Evolutionary conservation across 768 basidiomycete species (phyloP), one percentile per base, ranked within the genome.

Genomic region (Phylloporus scabripes): DNA sequence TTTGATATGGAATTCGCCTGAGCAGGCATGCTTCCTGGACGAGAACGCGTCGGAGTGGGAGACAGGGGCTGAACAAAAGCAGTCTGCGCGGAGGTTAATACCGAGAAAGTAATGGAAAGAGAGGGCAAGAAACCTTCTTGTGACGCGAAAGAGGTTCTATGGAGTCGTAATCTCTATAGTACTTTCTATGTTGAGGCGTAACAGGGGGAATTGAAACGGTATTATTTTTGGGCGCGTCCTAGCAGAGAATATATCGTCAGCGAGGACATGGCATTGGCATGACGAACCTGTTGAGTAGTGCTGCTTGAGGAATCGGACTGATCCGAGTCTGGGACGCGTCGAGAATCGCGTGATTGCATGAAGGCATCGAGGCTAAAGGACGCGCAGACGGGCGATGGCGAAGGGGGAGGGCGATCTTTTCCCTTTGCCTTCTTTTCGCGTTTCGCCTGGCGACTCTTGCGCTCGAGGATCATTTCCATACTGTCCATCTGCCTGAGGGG

Each of bases 381-480:
- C 26, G 75, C 61, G 71, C 68, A 72, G 34, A 68, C 74, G 26
- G 80, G 76, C 5, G 78, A 76, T 9, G 82, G 78, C 1, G 81
- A 81, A 7, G 74, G 72, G 6, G 69, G 68, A 21, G 74, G 72
- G 57, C 78, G 74, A 50, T 80, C 83, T 59, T 73, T 78, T 42
- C 63, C 71, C 52, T 70, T 74, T 39, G 51, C 54, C 50, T 66
- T 67, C 61, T 79, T 76, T 48, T 78, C 81, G 46, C 72, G 77
- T 58, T 73, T 76, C 49, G 64, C 75, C 52, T 76, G 79, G 48
- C 81, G 75, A 50, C 65, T 73, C 63, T 86, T 83, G 39, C 83
- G 78, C 63, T 88, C 87, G 52, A 89, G 76, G 36, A 89, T 78
- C 69, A 79, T 70, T 53, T 89, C 83, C 87, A 89, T 88, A 61